Base-by-base conservation (phyloP, 305 asterid species). In the Fraxinus greggii region DNA sequence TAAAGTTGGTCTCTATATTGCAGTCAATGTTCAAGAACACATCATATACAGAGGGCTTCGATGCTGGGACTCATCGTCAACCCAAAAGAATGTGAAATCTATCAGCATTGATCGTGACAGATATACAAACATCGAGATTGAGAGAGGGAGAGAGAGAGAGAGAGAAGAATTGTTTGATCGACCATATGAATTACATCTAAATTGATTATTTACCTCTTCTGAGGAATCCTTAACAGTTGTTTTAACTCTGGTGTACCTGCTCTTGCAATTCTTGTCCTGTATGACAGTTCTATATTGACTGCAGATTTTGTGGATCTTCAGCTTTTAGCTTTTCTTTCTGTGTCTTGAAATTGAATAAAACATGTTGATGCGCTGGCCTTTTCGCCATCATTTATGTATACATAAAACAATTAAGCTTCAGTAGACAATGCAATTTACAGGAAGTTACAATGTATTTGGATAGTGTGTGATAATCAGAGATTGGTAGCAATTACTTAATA, bases 31-130 rank as follows among this genome's bases (percentile, higher is more conserved):
- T 92, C 91, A 95, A 94, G 96, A 94, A 94, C 87, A 84, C 86
- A 35, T 97, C 98, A 12, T 94, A 92, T 80, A 85, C 97, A 19
- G 98, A 94, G 90, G 99, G 98, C 75, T 95, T 94, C 84, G 72
- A 63, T 70, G 98, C 94, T 65, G 95, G 96, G 36, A 88, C 65
- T 79, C 85, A 81, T 51, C 85, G 54, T 15, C 94, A 88, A 78
- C 86, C 87, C 2, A 90, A 86, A 80, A 87, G 92, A 77, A 56
- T 73, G 80, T 92, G 73, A 87, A 86, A 80, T 69, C n/a, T 21
- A 75, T 72, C 63, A 21, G 65, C 82, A 76, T 81, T 45, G 7
- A 35, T 24, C 40, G 23, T 65, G 19, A 10, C 19, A 65, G n/a
- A 65, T 65, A 24, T 10, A 72, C 3, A 31, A 31, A 48, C 40